phyloP scores from a whole-genome alignment of 352 stramenopile genomes.

The Phytophthora litchii region DNA sequence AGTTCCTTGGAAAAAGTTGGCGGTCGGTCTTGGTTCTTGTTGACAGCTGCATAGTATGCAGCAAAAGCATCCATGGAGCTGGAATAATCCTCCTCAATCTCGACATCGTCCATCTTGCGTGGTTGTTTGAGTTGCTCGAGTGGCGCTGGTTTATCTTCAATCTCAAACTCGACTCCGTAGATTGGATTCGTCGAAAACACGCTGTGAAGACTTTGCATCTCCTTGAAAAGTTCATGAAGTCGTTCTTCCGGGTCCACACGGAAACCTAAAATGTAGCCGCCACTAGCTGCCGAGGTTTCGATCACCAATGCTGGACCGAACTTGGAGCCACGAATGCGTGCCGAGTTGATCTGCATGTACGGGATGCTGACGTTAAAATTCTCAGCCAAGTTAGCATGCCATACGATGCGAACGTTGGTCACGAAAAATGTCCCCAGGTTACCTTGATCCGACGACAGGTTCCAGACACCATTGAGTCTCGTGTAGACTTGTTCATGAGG shows the following conservation, averaged over 20 bases:
- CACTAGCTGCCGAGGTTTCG: slow-evolving; percentile 80
- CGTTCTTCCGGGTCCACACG: slow-evolving; percentile 88
- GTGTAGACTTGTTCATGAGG: slow-evolving; percentile 92
- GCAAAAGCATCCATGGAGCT: slow-evolving; percentile 90
- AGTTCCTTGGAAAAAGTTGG: slow-evolving; percentile 81
- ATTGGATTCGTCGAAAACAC: slow-evolving; percentile 89
- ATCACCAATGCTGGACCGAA: slow-evolving; percentile 92
- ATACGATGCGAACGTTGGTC: slow-evolving; percentile 93
- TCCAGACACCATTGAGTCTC: slow-evolving; percentile 89
- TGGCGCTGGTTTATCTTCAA: slow-evolving; percentile 76
- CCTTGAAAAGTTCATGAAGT: slow-evolving; percentile 85
- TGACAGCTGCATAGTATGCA: slow-evolving; percentile 88
- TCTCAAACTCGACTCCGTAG: slow-evolving; percentile 90
- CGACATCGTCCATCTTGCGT: slow-evolving; percentile 83
- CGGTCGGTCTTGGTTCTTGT: slow-evolving; percentile 82
- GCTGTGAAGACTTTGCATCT: slow-evolving; percentile 82
- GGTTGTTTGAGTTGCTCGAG: slow-evolving; percentile 75
- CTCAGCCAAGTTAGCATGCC: slow-evolving; percentile 92
- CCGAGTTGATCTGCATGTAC: slow-evolving; percentile 93
- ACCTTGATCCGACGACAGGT: slow-evolving; percentile 92
- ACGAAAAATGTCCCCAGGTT: slow-evolving; percentile 94
- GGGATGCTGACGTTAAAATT: slow-evolving; percentile 96
- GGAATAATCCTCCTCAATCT: slow-evolving; percentile 88
- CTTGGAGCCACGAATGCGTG: slow-evolving; percentile 87
- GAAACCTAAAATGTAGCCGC: slow-evolving; percentile 93